Evolutionary conservation across 2,329 filamentous ascomycete species (phyloP).

Genomic region (Ascochyta viciae-villosae): DNA sequence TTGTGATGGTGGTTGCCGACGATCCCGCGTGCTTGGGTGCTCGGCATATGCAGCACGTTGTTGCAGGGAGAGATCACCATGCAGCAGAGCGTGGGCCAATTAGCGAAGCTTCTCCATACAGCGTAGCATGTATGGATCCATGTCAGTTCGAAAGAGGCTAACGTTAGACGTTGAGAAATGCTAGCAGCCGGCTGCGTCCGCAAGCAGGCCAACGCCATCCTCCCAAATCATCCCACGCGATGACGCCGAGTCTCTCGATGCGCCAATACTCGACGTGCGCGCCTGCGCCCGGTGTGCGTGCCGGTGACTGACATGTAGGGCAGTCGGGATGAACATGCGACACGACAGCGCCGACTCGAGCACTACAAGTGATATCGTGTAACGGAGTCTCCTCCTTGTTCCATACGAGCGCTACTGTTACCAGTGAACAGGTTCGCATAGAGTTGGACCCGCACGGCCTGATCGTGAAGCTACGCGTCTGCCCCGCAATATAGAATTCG

Average conservation of each 20-base stretch:
- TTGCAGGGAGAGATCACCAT: slow-evolving; percentile 9
- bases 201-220: slow-evolving; percentile 20
- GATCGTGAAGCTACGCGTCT: slow-evolving; percentile 27
- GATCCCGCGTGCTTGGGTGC: slow-evolving; percentile 8
- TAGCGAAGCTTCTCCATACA: slow-evolving; percentile 11
- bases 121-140: slow-evolving; percentile 30
- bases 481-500: slow-evolving; percentile 43
- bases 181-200: slow-evolving; percentile 43
- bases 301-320: slow-evolving; percentile 9
- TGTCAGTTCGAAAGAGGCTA: slow-evolving; percentile 47
- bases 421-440: slow-evolving; percentile 34
- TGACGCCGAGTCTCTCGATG: background rate
- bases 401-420: slow-evolving; percentile 27
- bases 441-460: slow-evolving; percentile 16
- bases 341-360: slow-evolving; percentile 17
- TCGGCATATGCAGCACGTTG: slow-evolving; percentile 19
- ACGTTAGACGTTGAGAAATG: slow-evolving; percentile 41
- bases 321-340: slow-evolving; percentile 15
- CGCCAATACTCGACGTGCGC: slow-evolving; percentile 19
- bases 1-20: slow-evolving; percentile 18
- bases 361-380: slow-evolving; percentile 11
- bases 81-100: slow-evolving; percentile 10
- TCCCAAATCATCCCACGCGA: slow-evolving; percentile 5
- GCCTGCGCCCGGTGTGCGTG: slow-evolving; percentile 8
- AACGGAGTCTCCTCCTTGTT: slow-evolving; percentile 28